A percentile compares a stretch with the other conserved stretches of the same genome.
Conservation (phyloP, 768 basidiomycete genomes). For the Termitomyces titanicus region DNA sequence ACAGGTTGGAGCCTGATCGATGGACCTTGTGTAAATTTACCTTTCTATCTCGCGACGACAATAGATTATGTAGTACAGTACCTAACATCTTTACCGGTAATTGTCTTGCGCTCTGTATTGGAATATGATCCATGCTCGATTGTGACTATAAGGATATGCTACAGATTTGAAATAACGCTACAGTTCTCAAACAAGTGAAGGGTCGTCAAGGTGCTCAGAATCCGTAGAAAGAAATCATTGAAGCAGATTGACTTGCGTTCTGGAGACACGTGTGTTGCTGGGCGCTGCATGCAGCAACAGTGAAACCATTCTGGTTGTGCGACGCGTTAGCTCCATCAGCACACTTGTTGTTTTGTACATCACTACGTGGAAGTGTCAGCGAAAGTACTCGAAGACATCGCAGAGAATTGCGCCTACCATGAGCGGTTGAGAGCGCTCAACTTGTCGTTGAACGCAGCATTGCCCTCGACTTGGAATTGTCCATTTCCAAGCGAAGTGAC, state of each 20-base stretch:
- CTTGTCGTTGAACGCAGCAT: slow-evolving; percentile 42
- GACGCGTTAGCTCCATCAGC: slow-evolving; percentile 53
- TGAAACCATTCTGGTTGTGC: slow-evolving; percentile 42
- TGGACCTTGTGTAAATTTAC: no score
- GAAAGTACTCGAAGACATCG: background rate
- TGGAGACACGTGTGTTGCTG: slow-evolving; percentile 42
- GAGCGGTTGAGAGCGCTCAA: slow-evolving; percentile 44
- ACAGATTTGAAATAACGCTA: slow-evolving; percentile 10
- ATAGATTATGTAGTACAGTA: background rate
- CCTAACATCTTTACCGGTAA: background rate
- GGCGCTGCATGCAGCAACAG: slow-evolving; percentile 41
- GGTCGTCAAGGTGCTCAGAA: background rate
- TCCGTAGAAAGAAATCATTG: background rate
- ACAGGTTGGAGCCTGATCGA: no score
- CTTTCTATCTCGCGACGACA: background rate
- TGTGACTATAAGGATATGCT: slow-evolving; percentile 2
- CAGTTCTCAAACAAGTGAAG: background rate
- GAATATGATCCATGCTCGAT: no score
- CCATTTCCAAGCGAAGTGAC: slow-evolving; percentile 37
- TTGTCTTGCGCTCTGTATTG: background rate
- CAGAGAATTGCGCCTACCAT: slow-evolving; percentile 25
- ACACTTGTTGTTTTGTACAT: slow-evolving; percentile 58
- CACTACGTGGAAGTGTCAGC: slow-evolving; percentile 22
- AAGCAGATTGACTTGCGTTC: slow-evolving; percentile 11
- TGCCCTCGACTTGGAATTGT: slow-evolving; percentile 47